phyloP scores from a whole-genome alignment of 345 rosid genomes.

The Laguncularia racemosa region DNA sequence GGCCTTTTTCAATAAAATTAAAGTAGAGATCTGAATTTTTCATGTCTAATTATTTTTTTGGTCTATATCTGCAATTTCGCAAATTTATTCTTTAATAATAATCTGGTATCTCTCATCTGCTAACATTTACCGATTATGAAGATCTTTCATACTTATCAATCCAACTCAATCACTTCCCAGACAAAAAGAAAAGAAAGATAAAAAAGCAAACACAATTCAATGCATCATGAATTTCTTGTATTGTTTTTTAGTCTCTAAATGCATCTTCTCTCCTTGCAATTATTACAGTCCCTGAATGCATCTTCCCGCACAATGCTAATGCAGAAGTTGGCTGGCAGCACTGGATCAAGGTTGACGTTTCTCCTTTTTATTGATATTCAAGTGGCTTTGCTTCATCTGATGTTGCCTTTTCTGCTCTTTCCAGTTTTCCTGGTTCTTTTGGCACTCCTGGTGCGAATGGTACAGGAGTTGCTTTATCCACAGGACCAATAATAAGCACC shows the following conservation, averaged over 20 bases:
- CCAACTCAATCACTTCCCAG: too few species aligned
- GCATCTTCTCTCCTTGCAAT: conserved; percentile 54
- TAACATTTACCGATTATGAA: too few species aligned
- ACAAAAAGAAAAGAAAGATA: too few species aligned
- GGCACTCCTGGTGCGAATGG: conserved; percentile 30
- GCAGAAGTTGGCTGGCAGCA: conserved; percentile 90
- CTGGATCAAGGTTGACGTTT: conserved; percentile 52
- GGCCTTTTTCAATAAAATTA: too few species aligned
- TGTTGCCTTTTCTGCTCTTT: conserved; percentile 3
- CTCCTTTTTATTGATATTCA: conserved; percentile 3
- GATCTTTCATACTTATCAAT: too few species aligned
- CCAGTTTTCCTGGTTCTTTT: conserved; percentile 25
- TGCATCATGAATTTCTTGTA: neutral
- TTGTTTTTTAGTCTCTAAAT: conserved; percentile 50
- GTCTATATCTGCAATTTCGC: too few species aligned
- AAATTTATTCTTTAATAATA: too few species aligned
- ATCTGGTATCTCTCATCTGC: too few species aligned
- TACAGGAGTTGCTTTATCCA: conserved; percentile 33
- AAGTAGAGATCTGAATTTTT: too few species aligned
- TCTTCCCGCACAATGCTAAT: conserved; percentile 82
- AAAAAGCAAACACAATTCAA: too few species aligned
- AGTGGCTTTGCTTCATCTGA: conserved; percentile 3
- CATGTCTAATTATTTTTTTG: too few species aligned
- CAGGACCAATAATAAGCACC: conserved; percentile 35
- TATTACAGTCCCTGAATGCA: conserved; percentile 75